A percentile compares a stretch with the other conserved stretches of the same genome.
Evolutionary conservation across 2,329 filamentous ascomycete species (phyloP).

Genomic region (Sarocladium oryzae): DNA sequence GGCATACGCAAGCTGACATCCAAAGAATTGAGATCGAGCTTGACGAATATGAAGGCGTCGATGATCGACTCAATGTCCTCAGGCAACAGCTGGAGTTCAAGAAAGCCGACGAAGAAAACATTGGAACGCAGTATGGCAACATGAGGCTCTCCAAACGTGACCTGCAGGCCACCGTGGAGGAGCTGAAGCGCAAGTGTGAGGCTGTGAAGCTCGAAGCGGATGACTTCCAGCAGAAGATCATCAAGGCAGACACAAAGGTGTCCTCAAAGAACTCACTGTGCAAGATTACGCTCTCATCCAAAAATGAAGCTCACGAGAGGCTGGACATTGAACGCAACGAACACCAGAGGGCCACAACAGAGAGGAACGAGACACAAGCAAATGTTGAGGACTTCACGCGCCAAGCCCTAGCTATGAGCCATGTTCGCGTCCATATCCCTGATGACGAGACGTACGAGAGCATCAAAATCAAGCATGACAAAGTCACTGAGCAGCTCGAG

Average conservation of each 20-base stretch:
- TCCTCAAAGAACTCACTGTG: constrained; percentile 42
- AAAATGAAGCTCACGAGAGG: constrained; percentile 52
- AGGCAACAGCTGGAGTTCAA: constrained; percentile 49
- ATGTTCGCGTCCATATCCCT: constrained; percentile 53
- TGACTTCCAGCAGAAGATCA: constrained; percentile 38
- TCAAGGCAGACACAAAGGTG: constrained; percentile 50
- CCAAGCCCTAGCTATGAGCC: constrained; percentile 47
- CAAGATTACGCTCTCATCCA: constrained; percentile 48
- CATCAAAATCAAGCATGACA: constrained; percentile 47
- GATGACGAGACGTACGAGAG: constrained; percentile 56
- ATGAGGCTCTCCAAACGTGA: constrained; percentile 42
- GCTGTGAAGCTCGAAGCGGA: constrained; percentile 23
- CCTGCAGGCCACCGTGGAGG: constrained; percentile 37
- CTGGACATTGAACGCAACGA: constrained; percentile 42
- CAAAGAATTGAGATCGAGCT: constrained; percentile 48
- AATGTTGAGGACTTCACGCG: constrained; percentile 47
- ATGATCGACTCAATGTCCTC: constrained; percentile 56
- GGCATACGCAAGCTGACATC: constrained; percentile 55
- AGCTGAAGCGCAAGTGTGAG: constrained; percentile 27
- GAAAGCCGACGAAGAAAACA: constrained; percentile 40
- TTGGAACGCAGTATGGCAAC: constrained; percentile 49
- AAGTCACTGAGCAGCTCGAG: constrained; percentile 51
- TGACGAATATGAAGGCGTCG: constrained; percentile 60
- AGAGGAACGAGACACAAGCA: constrained; percentile 38
- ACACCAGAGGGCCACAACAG: constrained; percentile 37